Evolutionary conservation across 2,329 filamentous ascomycete species (phyloP).

Genomic region (Clarireedia hainanense): DNA sequence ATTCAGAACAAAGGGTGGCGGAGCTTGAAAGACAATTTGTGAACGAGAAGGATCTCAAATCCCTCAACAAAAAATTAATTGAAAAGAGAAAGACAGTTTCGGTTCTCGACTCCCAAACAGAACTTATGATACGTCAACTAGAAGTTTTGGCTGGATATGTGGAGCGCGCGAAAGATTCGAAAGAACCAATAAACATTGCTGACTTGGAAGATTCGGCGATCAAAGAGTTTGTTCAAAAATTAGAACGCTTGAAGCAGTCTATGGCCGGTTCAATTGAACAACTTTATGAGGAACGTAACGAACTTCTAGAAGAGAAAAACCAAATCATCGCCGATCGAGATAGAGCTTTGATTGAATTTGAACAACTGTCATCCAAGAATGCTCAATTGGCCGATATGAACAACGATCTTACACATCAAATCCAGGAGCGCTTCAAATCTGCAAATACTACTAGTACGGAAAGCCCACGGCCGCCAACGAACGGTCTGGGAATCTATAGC

Average conservation of each 20-base stretch:
- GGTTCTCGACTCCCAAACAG: slow-evolving; percentile 85
- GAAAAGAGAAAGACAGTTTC: slow-evolving; percentile 96
- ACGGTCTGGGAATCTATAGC: slow-evolving; percentile 56
- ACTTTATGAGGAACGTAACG: slow-evolving; percentile 64
- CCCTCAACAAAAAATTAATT: slow-evolving; percentile 76
- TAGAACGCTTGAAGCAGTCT: slow-evolving; percentile 52
- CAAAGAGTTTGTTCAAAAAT: slow-evolving; percentile 77
- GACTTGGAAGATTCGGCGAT: slow-evolving; percentile 85
- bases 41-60: slow-evolving; percentile 41
- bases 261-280: slow-evolving; percentile 52
- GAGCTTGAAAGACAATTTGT: slow-evolving; percentile 77
- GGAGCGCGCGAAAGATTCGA: slow-evolving; percentile 75
- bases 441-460: slow-evolving; percentile 49
- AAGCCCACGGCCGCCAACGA: slow-evolving; percentile 32
- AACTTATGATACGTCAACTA: slow-evolving; percentile 89
- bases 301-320: slow-evolving; percentile 76
- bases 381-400: slow-evolving; percentile 91
- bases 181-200: slow-evolving; percentile 69
- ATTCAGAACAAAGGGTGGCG: slow-evolving; percentile 74
- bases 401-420: slow-evolving; percentile 88
- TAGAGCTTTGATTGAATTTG: slow-evolving; percentile 89
- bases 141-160: slow-evolving; percentile 86
- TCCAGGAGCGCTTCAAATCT: slow-evolving; percentile 86
- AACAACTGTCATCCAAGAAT: slow-evolving; percentile 90
- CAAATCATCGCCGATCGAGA: slow-evolving; percentile 80